Evolutionary conservation across 768 basidiomycete species (phyloP).

Genomic region (Thelephora aurantiotincta): DNA sequence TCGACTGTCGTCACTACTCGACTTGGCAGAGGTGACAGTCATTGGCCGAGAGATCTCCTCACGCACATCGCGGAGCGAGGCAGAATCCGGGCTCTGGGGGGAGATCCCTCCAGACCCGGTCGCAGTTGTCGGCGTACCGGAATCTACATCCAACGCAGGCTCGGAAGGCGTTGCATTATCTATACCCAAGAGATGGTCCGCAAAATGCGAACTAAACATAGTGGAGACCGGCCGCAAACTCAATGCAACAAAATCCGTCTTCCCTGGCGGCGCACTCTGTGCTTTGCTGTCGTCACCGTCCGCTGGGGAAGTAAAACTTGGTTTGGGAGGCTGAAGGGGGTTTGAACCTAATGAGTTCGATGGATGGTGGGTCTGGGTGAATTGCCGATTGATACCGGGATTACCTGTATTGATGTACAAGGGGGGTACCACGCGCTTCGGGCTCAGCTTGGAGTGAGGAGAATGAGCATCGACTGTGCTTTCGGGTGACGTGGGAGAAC

Average conservation of each 20-base stretch:
- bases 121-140: slow-evolving; percentile 36
- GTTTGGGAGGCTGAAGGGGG: neutral
- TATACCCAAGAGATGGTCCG: slow-evolving; percentile 22
- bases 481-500: neutral
- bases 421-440: neutral
- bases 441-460: neutral
- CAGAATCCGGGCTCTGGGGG: slow-evolving; percentile 30
- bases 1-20: slow-evolving; percentile 24
- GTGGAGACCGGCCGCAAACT: slow-evolving; percentile 66
- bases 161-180: slow-evolving; percentile 13
- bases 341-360: neutral
- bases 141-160: slow-evolving; percentile 25
- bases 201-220: slow-evolving; percentile 59
- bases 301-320: neutral
- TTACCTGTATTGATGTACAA: neutral
- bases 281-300: slow-evolving; percentile 9
- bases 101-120: slow-evolving; percentile 28
- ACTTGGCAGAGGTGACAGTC: slow-evolving; percentile 16
- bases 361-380: neutral
- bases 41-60: slow-evolving; percentile 7
- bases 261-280: slow-evolving; percentile 53
- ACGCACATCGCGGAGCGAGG: slow-evolving; percentile 6
- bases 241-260: slow-evolving; percentile 48
- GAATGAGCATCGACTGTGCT: neutral
- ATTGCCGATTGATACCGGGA: neutral